Conservation (phyloP, 2,329 filamentous ascomycete species). For the Thelonectria discophora region DNA sequence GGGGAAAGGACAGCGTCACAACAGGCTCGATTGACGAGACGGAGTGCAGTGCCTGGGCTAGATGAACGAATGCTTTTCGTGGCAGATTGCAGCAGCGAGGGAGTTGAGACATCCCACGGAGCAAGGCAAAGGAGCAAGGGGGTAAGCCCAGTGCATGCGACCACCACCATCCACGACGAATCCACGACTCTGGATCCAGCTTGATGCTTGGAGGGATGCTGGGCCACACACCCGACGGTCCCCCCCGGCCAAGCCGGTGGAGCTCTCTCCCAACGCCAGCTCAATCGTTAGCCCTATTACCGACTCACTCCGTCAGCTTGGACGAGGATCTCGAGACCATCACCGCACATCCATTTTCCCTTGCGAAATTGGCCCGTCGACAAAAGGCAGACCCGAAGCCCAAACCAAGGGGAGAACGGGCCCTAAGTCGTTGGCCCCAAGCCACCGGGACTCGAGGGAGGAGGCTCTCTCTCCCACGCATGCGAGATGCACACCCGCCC, state of each 20-base stretch:
- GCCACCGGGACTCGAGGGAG: slow-evolving; percentile 26
- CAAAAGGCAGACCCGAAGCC: slow-evolving; percentile 20
- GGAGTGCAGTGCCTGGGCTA: neutral
- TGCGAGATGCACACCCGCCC: too few species aligned
- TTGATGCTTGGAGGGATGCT: slow-evolving; percentile 20
- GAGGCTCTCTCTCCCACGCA: too few species aligned
- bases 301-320: slow-evolving; percentile 40
- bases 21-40: neutral
- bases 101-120: slow-evolving; percentile 38
- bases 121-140: too few species aligned
- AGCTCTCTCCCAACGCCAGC: slow-evolving; percentile 37
- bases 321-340: slow-evolving; percentile 38
- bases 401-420: slow-evolving; percentile 21
- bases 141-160: slow-evolving; percentile 38
- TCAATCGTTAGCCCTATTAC: slow-evolving; percentile 44
- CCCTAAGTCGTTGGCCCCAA: slow-evolving; percentile 26
- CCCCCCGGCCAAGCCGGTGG: slow-evolving; percentile 40
- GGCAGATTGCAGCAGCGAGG: slow-evolving; percentile 38
- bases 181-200: slow-evolving; percentile 22
- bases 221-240: slow-evolving; percentile 37
- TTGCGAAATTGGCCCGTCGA: slow-evolving; percentile 32
- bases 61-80: slow-evolving; percentile 17
- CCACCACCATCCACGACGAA: slow-evolving; percentile 29
- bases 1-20: neutral
- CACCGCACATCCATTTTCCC: slow-evolving; percentile 35